Conservation (phyloP, 129 eudicot species). For the Tanacetum coccineum region DNA sequence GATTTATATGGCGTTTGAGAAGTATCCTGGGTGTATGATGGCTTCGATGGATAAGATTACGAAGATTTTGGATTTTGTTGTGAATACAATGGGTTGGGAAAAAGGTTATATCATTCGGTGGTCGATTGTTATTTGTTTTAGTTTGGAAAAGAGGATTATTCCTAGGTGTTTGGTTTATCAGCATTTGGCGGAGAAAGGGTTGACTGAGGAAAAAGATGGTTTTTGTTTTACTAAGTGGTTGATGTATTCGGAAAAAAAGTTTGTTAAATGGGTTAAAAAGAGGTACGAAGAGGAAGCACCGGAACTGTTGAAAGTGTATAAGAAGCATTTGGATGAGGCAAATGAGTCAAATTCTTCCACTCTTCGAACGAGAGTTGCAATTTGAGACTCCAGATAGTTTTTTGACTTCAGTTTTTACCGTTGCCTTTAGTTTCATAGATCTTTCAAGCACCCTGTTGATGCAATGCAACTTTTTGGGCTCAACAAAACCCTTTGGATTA, state of each 20-base stretch:
- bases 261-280: constrained; percentile 30
- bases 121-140: constrained; percentile 22
- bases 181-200: constrained; percentile 32
- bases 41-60: constrained; percentile 34
- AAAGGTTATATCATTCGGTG: constrained; percentile 8
- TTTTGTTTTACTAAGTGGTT: constrained; percentile 23
- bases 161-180: constrained; percentile 42
- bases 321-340: constrained; percentile 28
- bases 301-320: constrained; percentile 34
- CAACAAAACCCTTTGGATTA: background rate
- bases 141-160: constrained; percentile 43
- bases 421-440: background rate
- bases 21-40: constrained; percentile 37
- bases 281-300: constrained; percentile 29
- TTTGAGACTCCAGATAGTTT: background rate
- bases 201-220: constrained; percentile 16
- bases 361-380: background rate
- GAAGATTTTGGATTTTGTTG: constrained; percentile 40
- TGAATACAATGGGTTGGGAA: constrained; percentile 42
- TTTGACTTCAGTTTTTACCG: background rate
- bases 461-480: constrained; percentile 10
- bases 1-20: constrained; percentile 32
- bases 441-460: background rate
- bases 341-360: constrained; percentile 1
- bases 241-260: constrained; percentile 18